Evolutionary conservation across 371 early-diverging fungal species (phyloP).

Genomic region (Haplosporangium sp.): DNA sequence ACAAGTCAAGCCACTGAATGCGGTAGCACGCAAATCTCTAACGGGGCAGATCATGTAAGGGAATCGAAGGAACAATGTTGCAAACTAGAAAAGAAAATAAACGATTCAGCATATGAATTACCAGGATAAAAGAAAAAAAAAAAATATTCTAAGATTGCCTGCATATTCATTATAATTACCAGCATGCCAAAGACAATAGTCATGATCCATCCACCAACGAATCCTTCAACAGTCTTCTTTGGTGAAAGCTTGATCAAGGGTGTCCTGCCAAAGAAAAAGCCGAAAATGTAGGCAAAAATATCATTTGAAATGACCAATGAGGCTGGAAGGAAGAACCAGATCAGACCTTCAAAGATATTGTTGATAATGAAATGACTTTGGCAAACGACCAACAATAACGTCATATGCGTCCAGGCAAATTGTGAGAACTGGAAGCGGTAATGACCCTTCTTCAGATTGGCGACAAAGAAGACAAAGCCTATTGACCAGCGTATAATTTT

Average conservation of each 20-base stretch:
- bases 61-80: slow-evolving; percentile 70
- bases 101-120: neutral
- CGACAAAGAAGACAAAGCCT: slow-evolving; percentile 95
- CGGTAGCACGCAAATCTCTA: slow-evolving; percentile 69
- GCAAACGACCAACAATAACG: slow-evolving; percentile 87
- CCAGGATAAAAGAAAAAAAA: neutral
- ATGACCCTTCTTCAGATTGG: slow-evolving; percentile 91
- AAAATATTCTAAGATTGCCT: neutral
- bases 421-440: slow-evolving; percentile 92
- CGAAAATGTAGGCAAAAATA: slow-evolving; percentile 97
- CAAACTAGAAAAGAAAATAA: slow-evolving; percentile 44
- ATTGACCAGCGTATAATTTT: neutral
- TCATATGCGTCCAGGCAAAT: slow-evolving; percentile 98
- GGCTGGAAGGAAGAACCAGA: slow-evolving; percentile 96
- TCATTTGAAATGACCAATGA: slow-evolving; percentile 98
- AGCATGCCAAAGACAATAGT: slow-evolving; percentile 91
- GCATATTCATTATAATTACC: slow-evolving; percentile 55
- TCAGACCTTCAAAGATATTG: slow-evolving; percentile 97
- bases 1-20: slow-evolving; percentile 67
- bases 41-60: slow-evolving; percentile 92
- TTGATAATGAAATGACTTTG: slow-evolving; percentile 95
- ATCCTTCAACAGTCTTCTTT: slow-evolving; percentile 99
- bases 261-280: slow-evolving; percentile 95
- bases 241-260: slow-evolving; percentile 96
- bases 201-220: slow-evolving; percentile 93